Conservation (phyloP, 2,329 filamentous ascomycete species). For the Orbilia javanica region DNA sequence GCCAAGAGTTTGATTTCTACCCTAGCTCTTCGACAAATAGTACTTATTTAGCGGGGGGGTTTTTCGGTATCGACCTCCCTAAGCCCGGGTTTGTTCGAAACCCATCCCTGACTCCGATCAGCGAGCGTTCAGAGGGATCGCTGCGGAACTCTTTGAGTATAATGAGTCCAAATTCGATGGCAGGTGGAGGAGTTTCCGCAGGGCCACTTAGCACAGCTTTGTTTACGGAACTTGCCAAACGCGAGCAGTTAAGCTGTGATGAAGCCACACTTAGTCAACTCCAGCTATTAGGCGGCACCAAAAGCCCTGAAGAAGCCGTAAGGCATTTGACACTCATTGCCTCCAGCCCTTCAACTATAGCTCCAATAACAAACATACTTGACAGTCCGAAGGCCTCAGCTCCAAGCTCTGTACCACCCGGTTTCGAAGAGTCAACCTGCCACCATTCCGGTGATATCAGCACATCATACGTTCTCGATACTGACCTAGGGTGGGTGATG, state of each 20-base stretch:
- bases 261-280: constrained; percentile 47
- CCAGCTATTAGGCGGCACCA: constrained; percentile 35
- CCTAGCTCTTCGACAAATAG: constrained; percentile 69
- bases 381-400: neutral
- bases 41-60: constrained; percentile 53
- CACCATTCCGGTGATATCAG: constrained; percentile 33
- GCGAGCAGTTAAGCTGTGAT: constrained; percentile 41
- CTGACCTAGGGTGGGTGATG: constrained; percentile 55
- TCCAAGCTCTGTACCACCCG: neutral
- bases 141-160: constrained; percentile 53
- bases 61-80: constrained; percentile 53
- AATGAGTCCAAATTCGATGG: constrained; percentile 36
- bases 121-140: constrained; percentile 51
- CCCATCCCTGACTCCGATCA: constrained; percentile 52
- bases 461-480: constrained; percentile 53
- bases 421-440: constrained; percentile 22
- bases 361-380: neutral
- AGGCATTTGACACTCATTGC: constrained; percentile 29
- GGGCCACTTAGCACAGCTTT: constrained; percentile 53
- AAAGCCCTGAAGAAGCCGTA: constrained; percentile 25
- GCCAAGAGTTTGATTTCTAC: constrained; percentile 96
- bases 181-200: constrained; percentile 38
- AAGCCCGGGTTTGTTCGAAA: constrained; percentile 53
- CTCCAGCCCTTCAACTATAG: neutral
- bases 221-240: constrained; percentile 48